Percentiles rank a stretch among this genome's conserved stretches.
Conservation (phyloP, 208 protist species). For the Wallacemonas sp. region DNA sequence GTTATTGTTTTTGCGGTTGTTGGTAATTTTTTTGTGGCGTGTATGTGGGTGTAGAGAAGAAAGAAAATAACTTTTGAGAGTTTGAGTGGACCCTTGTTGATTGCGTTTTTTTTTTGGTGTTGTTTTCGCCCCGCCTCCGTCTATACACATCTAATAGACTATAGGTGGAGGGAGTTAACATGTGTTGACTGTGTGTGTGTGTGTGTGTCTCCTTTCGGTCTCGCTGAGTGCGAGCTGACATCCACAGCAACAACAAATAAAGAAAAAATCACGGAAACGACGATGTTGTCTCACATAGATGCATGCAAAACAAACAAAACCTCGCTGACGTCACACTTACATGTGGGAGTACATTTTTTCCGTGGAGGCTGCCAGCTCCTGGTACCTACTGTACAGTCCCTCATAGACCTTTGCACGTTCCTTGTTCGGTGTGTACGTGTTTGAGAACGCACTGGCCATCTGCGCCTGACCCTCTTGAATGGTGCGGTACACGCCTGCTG, state of each 20-base stretch:
- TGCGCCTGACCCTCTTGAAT: constrained; percentile 41
- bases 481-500: constrained; percentile 36
- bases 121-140: too few species aligned
- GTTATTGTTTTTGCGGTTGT: background rate
- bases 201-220: too few species aligned
- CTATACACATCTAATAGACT: too few species aligned
- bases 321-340: constrained; percentile 11
- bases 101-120: constrained; percentile 1
- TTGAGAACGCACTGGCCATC: constrained; percentile 40
- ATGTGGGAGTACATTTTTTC: constrained; percentile 44
- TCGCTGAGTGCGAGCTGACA: too few species aligned
- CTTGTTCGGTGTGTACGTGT: constrained; percentile 29
- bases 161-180: too few species aligned
- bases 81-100: too few species aligned
- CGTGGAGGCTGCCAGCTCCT: constrained; percentile 27
- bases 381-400: constrained; percentile 38
- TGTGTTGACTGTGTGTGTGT: too few species aligned
- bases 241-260: too few species aligned
- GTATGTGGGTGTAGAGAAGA: too few species aligned
- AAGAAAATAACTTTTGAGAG: too few species aligned
- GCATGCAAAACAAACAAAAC: too few species aligned
- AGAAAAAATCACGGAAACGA: constrained; percentile 8
- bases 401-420: constrained; percentile 29
- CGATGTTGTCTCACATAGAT: too few species aligned
- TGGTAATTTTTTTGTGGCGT: background rate